Conservation (phyloP, 257 asterid genomes). For the Solanum lignicaule region DNA sequence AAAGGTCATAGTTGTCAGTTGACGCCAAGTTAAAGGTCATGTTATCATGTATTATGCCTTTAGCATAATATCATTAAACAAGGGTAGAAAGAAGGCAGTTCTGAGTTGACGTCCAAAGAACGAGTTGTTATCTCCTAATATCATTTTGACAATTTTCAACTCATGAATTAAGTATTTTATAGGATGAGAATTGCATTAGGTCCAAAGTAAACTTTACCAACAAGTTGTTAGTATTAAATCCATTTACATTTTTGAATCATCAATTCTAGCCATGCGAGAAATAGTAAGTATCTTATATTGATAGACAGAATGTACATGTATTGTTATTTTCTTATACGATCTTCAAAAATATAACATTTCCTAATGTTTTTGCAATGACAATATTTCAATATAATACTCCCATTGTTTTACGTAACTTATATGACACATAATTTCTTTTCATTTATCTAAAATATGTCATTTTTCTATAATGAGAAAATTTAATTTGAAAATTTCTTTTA, state of each 20-base stretch:
- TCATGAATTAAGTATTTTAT: not conserved
- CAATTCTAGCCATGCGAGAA: not conserved
- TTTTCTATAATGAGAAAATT: not conserved
- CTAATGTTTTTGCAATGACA: too few relatives aligned
- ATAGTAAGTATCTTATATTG: not conserved
- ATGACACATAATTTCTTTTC: too few relatives aligned
- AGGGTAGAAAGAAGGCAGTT: not conserved
- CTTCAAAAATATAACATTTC: not conserved
- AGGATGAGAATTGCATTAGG: not conserved
- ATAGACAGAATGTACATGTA: not conserved
- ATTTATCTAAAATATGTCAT: not conserved
- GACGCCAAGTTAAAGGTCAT: too few relatives aligned
- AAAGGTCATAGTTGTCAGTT: too few relatives aligned
- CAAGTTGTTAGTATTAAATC: not conserved
- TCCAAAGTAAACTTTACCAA: not conserved
- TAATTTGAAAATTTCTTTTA: not conserved
- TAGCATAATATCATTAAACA: not conserved
- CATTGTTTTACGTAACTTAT: not conserved
- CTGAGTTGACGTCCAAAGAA: not conserved
- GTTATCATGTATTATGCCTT: too few relatives aligned
- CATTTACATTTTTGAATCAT: not conserved
- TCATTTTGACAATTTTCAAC: not conserved
- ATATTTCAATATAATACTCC: not conserved
- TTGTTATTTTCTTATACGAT: not conserved
- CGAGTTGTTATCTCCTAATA: not conserved